Percentiles rank a stretch among this genome's conserved stretches.
Conservation (phyloP, 164 flowering plant genomes). For the Warburgia ugandensis region DNA sequence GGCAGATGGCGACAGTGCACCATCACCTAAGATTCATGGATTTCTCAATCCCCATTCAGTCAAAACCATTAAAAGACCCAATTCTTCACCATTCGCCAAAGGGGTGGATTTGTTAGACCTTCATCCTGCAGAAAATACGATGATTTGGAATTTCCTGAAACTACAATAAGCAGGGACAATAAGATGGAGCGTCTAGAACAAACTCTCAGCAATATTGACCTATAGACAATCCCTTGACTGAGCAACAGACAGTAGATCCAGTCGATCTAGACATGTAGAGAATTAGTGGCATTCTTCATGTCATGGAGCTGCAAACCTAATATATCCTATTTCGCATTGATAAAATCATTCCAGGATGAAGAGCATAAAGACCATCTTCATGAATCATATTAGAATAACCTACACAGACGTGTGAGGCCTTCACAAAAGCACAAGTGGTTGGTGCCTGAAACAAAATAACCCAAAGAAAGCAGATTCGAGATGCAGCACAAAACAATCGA, state of each 20-base stretch:
- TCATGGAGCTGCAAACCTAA: no score
- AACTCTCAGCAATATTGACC: background rate
- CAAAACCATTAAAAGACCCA: background rate
- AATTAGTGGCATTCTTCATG: no score
- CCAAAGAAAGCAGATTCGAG: background rate
- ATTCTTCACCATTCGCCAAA: background rate
- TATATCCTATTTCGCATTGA: constrained; percentile 1
- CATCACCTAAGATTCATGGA: background rate
- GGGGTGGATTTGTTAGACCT: background rate
- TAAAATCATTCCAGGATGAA: background rate
- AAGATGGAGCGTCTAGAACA: constrained; percentile 2
- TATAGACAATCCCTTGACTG: background rate
- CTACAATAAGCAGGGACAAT: no score
- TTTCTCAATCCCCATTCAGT: background rate
- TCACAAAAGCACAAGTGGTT: background rate
- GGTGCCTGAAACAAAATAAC: background rate
- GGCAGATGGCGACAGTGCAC: background rate
- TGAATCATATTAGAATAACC: constrained; percentile 5
- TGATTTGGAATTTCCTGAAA: background rate
- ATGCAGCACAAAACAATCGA: background rate
- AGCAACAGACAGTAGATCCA: constrained; percentile 4
- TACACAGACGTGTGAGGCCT: background rate
- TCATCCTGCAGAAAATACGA: background rate
- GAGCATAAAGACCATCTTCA: background rate
- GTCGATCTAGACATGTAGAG: background rate